Base-by-base conservation (phyloP, 1,284 basidiomycete species). In the Cystobasidium sp. region DNA sequence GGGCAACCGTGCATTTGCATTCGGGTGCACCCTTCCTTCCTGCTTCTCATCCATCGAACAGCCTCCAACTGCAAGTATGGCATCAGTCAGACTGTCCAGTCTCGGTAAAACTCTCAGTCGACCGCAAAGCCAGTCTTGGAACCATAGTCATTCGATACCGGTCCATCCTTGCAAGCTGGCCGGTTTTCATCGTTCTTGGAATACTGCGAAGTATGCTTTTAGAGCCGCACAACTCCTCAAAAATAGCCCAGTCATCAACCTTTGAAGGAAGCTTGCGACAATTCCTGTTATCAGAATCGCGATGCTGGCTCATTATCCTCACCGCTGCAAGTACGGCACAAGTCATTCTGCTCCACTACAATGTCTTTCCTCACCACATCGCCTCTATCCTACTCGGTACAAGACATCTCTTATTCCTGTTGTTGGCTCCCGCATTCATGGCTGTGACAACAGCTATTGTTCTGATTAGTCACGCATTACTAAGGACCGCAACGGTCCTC, bases 1-100 rank as follows among this genome's bases (percentile, higher is more conserved):
- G 31, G 2, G 78, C 77, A 0, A 71, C 74, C 2, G 58, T 80
- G 16, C 78, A 80, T 68, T 76, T 80, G 4, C 80, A 81, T 63
- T 53, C 78, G 6, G 51, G 63, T 0, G 76, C 78, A 9, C 80
- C 80, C 4, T 81, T 76, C 62, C 51, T 78, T 0, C 75, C 78
- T 1, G 22, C 68, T 3, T 55, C 63, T 0, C 39, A 74, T 18
- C 22, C 16, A 53, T 75, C 74, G 20, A 49, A 58, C 0, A 75
- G 71, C 6, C 46, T 77, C 3, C 46, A 53, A 0, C 62, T 81
- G 8, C 78, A 77, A 24, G 62, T 79, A 53, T 80, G 78, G 77
- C 65, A 76, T 37, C 80, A 80, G 51, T 77, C 79, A 55, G 76
- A 74, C 0, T 79, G 78, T 62, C 16, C 72, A 3, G 37, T 62